A percentile compares a stretch with the other conserved stretches of the same genome.
phyloP scores from a whole-genome alignment of 768 basidiomycete genomes.

The Tylopilus sp. region DNA sequence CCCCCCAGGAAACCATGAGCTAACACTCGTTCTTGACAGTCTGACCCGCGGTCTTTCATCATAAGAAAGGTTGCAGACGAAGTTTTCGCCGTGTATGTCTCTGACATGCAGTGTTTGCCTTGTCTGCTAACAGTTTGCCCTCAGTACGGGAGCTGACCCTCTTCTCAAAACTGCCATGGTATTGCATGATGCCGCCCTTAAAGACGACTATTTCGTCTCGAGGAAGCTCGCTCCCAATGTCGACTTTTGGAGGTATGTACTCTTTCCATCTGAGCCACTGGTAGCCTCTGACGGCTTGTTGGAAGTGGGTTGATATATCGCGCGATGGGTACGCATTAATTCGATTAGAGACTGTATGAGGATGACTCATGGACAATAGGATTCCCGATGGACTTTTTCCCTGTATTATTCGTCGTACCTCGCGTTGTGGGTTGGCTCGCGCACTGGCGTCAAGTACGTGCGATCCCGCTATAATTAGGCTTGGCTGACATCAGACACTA shows the following conservation, averaged over 20 bases:
- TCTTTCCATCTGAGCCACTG: neutral
- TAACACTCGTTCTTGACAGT: conserved; percentile 39
- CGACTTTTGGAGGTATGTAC: conserved; percentile 68
- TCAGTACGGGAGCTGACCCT: conserved; percentile 80
- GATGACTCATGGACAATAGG: conserved; percentile 39
- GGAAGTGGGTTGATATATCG: conserved; percentile 83
- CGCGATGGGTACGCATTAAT: conserved; percentile 67
- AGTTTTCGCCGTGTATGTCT: conserved; percentile 78
- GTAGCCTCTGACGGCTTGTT: neutral
- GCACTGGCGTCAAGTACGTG: conserved; percentile 79
- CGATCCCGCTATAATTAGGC: neutral
- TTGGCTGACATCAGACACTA: conserved; percentile 30
- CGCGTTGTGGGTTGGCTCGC: conserved; percentile 92
- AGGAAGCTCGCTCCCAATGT: conserved; percentile 86
- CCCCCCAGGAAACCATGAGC: neutral
- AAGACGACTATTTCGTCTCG: conserved; percentile 84
- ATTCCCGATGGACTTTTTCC: conserved; percentile 93
- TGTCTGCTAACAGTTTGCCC: neutral
- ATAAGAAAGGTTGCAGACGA: conserved; percentile 88
- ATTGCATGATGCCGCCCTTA: conserved; percentile 83
- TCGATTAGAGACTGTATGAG: neutral
- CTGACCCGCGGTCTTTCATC: conserved; percentile 88
- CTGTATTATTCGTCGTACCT: conserved; percentile 88
- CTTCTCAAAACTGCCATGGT: conserved; percentile 87
- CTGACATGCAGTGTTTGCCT: neutral